Conservation (phyloP, 306 rosid species). For the Ochetophila trinervis region DNA sequence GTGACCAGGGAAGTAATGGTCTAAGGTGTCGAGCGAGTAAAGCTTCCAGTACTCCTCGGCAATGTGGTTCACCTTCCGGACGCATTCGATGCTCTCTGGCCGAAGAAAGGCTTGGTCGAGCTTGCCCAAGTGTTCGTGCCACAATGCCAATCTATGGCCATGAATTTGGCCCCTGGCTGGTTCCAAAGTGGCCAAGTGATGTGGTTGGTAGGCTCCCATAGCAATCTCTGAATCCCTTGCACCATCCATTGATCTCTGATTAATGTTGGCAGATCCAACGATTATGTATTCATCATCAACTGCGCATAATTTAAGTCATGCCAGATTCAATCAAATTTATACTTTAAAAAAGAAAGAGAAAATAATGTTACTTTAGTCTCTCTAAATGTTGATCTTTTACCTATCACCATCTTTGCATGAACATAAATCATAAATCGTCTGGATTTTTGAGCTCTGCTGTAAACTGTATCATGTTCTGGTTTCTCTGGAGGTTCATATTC, state of each 20-base stretch:
- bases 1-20: slow-evolving; percentile 42
- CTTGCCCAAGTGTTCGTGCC: slow-evolving; percentile 50
- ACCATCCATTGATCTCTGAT: slow-evolving; percentile 58
- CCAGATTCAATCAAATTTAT: too few species aligned
- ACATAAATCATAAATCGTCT: slow-evolving; percentile 56
- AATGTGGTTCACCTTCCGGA: slow-evolving; percentile 36
- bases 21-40: slow-evolving; percentile 25
- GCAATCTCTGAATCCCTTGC: slow-evolving; percentile 49
- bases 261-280: slow-evolving; percentile 51
- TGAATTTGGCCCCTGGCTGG: slow-evolving; percentile 52
- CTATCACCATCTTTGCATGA: slow-evolving; percentile 59
- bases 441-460: slow-evolving; percentile 40
- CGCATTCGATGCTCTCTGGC: slow-evolving; percentile 40
- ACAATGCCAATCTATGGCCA: slow-evolving; percentile 48
- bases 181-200: slow-evolving; percentile 28
- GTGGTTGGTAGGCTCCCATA: slow-evolving; percentile 57
- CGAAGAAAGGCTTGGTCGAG: slow-evolving; percentile 32
- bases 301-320: slow-evolving; percentile 11
- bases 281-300: slow-evolving; percentile 57
- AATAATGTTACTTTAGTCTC: too few species aligned
- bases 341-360: too few species aligned
- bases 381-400: too few species aligned
- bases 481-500: slow-evolving; percentile 35
- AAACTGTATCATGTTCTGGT: slow-evolving; percentile 39
- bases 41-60: slow-evolving; percentile 33